Evolutionary conservation across 106 monocot species (phyloP).

Genomic region (Phalaenopsis aphrodite): DNA sequence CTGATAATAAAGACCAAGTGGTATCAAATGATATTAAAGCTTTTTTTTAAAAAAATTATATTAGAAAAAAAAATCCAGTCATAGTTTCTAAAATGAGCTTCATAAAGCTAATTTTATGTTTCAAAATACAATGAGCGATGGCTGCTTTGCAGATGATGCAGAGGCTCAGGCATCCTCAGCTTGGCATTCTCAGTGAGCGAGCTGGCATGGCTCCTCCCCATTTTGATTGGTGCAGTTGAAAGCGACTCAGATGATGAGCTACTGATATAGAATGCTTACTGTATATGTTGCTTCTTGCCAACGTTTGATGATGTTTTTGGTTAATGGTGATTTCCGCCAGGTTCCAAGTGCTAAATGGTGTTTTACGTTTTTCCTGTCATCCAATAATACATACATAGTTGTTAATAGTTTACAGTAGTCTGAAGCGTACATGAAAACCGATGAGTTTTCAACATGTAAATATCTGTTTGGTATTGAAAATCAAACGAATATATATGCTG

Average conservation of each 20-base stretch:
- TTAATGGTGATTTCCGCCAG: background rate
- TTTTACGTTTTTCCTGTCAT: no score
- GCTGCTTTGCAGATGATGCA: no score
- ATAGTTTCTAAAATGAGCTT: no score
- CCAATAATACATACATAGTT: no score
- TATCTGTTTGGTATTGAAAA: background rate
- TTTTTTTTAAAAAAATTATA: no score
- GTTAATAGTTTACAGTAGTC: no score
- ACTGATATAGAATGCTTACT: background rate
- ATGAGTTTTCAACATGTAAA: background rate
- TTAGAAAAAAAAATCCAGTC: slow-evolving; percentile 2
- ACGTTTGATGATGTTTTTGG: background rate
- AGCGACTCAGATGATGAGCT: background rate
- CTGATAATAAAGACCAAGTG: no score
- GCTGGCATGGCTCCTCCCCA: background rate
- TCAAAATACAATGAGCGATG: no score
- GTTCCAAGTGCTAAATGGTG: background rate
- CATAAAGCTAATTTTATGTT: no score
- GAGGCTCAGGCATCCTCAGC: background rate
- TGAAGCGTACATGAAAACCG: background rate
- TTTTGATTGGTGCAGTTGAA: background rate
- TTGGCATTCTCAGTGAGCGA: background rate
- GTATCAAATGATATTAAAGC: no score
- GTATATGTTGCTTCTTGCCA: background rate
- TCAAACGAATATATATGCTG: background rate